A percentile compares a stretch with the other conserved stretches of the same genome.
Conservation (phyloP, 2,329 filamentous ascomycete genomes). For the Gaeumannomyces sp. region DNA sequence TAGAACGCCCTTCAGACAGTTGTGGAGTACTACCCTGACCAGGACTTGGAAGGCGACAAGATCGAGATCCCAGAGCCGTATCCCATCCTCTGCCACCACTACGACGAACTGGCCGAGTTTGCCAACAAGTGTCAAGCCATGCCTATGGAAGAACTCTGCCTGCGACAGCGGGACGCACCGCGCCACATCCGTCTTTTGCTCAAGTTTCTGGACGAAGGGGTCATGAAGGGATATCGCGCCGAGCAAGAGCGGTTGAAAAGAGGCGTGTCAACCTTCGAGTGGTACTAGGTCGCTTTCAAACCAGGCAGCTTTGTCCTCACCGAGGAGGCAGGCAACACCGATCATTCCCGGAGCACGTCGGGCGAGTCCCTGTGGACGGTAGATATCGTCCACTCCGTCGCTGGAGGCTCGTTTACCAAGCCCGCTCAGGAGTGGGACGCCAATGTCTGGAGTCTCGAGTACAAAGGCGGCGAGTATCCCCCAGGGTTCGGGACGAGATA, state of each 20-base stretch:
- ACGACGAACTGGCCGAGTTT: conserved; percentile 18
- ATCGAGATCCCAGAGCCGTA: conserved; percentile 20
- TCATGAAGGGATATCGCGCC: conserved; percentile 10
- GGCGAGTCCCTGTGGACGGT: not conserved
- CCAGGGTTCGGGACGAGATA: too few species aligned
- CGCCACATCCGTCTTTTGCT: conserved; percentile 17
- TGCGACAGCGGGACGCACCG: conserved; percentile 11
- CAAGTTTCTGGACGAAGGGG: conserved; percentile 17
- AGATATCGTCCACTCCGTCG: not conserved
- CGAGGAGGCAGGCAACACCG: not conserved
- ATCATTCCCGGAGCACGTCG: too few species aligned
- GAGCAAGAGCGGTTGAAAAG: conserved; percentile 5
- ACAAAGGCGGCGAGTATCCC: conserved; percentile 11
- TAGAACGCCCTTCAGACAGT: conserved; percentile 21
- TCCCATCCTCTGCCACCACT: conserved; percentile 22
- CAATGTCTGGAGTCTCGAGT: not conserved
- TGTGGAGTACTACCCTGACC: conserved; percentile 22
- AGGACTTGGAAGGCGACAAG: conserved; percentile 16
- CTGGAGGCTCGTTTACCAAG: not conserved
- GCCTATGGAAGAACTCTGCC: conserved; percentile 12
- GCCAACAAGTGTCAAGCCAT: not conserved
- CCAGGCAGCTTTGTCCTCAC: not conserved
- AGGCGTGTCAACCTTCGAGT: not conserved
- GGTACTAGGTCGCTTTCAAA: not conserved
- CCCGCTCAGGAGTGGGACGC: not conserved